Percentiles rank a stretch among this genome's conserved stretches.
Conservation (phyloP, 768 basidiomycete genomes). For the Rhodotorula kratochvilovae region DNA sequence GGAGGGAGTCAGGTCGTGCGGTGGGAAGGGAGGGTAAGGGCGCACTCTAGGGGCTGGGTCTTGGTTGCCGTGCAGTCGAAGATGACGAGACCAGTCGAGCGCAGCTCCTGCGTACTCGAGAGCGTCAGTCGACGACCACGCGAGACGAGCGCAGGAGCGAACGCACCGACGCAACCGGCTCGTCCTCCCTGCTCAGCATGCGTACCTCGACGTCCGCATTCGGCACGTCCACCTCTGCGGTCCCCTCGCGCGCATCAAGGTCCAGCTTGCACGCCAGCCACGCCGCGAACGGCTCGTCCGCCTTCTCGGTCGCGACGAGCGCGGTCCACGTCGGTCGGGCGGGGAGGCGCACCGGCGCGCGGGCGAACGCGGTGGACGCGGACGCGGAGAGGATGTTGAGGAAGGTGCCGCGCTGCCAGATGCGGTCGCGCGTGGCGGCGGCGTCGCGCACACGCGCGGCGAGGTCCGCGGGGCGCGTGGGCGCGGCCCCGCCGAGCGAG, state of each 20-base stretch:
- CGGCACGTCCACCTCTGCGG: background rate
- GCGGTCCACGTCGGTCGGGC: conserved; percentile 7
- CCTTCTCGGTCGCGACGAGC: background rate
- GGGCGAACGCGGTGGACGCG: conserved; percentile 37
- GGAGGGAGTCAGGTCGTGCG: background rate
- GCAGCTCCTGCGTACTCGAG: conserved; percentile 4
- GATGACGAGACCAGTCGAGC: conserved; percentile 15
- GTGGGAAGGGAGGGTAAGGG: background rate
- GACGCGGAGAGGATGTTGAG: conserved; percentile 53
- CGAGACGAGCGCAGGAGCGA: background rate
- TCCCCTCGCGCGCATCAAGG: background rate
- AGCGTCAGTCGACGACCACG: too few relatives aligned
- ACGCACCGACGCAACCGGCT: conserved; percentile 1
- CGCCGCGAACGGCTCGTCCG: background rate
- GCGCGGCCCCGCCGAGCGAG: background rate
- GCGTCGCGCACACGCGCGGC: conserved; percentile 53
- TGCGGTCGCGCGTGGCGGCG: conserved; percentile 63
- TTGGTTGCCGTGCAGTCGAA: conserved; percentile 16
- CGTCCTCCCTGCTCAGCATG: background rate
- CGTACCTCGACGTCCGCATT: background rate
- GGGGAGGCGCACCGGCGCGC: background rate
- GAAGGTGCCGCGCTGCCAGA: conserved; percentile 73
- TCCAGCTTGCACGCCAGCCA: conserved; percentile 35
- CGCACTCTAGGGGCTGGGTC: background rate
- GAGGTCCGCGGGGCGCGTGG: background rate